Percentiles rank a stretch among this genome's conserved stretches.
These are phyloP conservation scores for Botrytis galanthina DNA, from an alignment of 2,329 filamentous ascomycete species.

Conservation along the genomic window DNA sequence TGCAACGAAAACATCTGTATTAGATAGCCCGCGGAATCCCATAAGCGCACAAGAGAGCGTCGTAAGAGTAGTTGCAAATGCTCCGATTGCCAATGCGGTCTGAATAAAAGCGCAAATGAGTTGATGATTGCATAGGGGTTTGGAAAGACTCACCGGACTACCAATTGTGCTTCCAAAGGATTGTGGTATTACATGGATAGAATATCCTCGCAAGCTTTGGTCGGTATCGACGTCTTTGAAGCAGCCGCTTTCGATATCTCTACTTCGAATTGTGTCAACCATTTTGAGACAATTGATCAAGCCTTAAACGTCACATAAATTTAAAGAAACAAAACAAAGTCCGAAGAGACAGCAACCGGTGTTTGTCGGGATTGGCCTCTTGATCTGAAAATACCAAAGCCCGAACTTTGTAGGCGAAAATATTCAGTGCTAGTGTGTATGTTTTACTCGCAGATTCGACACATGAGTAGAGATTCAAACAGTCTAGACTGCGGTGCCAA, in stretches of 20 bases:
- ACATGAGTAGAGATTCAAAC: neutral
- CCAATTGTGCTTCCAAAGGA: neutral
- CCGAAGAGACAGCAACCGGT: neutral
- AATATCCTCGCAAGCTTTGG: neutral
- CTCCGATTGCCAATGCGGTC: constrained; percentile 51
- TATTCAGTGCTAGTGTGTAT: too few species aligned
- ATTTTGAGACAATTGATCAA: neutral
- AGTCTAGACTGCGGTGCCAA: neutral
- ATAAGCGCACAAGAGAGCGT: constrained; percentile 54
- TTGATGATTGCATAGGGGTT: too few species aligned
- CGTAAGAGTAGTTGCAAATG: constrained; percentile 54
- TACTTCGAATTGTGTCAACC: neutral
- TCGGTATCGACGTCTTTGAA: neutral
- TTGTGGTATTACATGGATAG: neutral
- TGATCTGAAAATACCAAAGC: neutral
- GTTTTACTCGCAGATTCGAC: neutral
- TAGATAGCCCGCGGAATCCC: constrained; percentile 52
- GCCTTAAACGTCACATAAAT: neutral
- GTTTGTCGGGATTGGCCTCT: neutral
- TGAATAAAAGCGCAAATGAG: constrained; percentile 22
- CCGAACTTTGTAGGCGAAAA: neutral
- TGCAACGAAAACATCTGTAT: constrained; percentile 51
- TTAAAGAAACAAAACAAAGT: neutral
- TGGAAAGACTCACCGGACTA: neutral
- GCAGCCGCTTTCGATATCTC: neutral